Base-by-base conservation (phyloP, 225 moss, liverwort and hornwort species). In the Thuidium tamariscinum region DNA sequence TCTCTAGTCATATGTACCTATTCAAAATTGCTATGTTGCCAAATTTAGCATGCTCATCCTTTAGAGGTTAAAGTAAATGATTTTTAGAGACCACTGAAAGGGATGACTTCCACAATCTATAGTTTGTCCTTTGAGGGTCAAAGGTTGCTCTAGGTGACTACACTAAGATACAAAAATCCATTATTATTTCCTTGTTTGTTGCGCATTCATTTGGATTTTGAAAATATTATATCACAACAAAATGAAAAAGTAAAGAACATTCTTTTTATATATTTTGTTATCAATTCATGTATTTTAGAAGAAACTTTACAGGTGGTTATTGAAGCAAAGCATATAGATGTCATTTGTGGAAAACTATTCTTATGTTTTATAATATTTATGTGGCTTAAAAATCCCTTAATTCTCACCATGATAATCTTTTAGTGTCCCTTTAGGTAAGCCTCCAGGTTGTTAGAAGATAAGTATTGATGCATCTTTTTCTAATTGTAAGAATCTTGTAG, bases 321-420 rank as follows among this genome's bases (percentile, higher is more conserved):
- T 18, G 48, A 72, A 72, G 11, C 2, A 30, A 30, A 46, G 7
- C 0, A 48, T 6, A 6, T 29, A 29, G 3, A 29, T 71, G 3
- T 71, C 4, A 0, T 46, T 29, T 46, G 1, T 11, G 0, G 0
- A 71, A 30, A 11, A 44, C 5, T 25, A 5, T 0, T 27, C 9
- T 71, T 44, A 10, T 44, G 5, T 44, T 10, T 44, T 44, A 2
- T 0, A 0, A 71, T 71, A 3, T 0, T 44, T 27, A 17, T 16
- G 5, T 5, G 0, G 0, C 17, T 71, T 5, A 10, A 16, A 44
- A 44, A 44, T 42, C 2, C 13, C 1, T 71, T 27, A 17, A 10
- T 71, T 16, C 10, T 16, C 0, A 2, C 10, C 2, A 42, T 22
- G 1, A 44, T 9, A 5, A 44, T 29, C 17, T 0, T 16, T 29